Evolutionary conservation across 2,329 filamentous ascomycete species (phyloP), one percentile per base, ranked within the genome.

Genomic region (Calycina marina): DNA sequence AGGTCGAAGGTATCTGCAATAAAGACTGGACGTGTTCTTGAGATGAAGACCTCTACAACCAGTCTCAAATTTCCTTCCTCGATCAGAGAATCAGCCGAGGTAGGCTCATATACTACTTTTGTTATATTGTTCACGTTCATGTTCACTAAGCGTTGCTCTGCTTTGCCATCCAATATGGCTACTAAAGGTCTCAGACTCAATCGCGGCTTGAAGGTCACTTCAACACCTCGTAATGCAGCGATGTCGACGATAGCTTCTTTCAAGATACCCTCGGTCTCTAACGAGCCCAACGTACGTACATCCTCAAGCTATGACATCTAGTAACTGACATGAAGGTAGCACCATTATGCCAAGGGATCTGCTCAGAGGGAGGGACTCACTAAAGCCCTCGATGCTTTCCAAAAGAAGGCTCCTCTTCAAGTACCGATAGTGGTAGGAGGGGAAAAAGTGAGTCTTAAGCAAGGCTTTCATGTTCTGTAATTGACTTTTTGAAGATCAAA

Each of bases 241-340:
- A 41, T 49, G 43, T 46, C 47, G 13, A 50, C 47, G 5, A 42
- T 93, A 42, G 86, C 85, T 30, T 68, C 73, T 39, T 96, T 94
- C 69, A 88, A 83, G 63, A 71, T 86, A 31, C 90, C 90, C 30
- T 75, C 75, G 41, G 72, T 94, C 47, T 64, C 72, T 53, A 98
- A 98, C 55, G 90, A 98, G 62, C 84, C 84, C n/a, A 98, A 94
- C 56, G 86, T 93, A 59, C 56, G 82, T 66, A n/a, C n/a, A 9
- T n/a, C 20, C 20, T 22, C 20, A n/a, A 9, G 8, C 8, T 8
- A 9, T 22, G 8, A 22, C 20, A 8, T n/a, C n/a, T 8, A 22
- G 20, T n/a, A 22, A 22, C 8, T n/a, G 8, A 22, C 8, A 9
- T n/a, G n/a, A 22, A 2, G 35, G 35, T 47, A 94, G 85, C 80